Percentiles rank a stretch among this genome's conserved stretches.
Evolutionary conservation across 345 rosid genomes (phyloP).

Genomic region (Syzygium aqueum): DNA sequence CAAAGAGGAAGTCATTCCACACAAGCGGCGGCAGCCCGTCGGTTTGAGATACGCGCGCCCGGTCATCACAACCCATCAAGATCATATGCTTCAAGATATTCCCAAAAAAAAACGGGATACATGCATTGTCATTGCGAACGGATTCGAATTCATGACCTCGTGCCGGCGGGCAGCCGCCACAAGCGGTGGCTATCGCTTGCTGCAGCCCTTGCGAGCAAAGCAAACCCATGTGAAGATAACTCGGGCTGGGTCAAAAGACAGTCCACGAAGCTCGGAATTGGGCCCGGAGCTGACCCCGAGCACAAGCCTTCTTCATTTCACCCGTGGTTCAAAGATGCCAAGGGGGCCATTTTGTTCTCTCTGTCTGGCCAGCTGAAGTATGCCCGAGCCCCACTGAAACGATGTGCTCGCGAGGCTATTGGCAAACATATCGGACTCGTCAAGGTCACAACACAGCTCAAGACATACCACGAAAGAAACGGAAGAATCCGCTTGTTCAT

Average conservation of each 20-base stretch:
- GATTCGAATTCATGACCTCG: background rate
- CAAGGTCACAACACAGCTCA: background rate
- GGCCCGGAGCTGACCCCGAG: background rate
- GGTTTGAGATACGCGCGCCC: background rate
- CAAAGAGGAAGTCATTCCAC: background rate
- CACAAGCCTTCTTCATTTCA: background rate
- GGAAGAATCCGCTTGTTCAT: rapidly evolving
- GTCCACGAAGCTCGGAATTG: background rate
- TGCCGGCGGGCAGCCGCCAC: background rate
- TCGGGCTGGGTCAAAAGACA: background rate
- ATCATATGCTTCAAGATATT: background rate
- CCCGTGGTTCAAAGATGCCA: background rate
- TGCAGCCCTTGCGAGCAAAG: background rate
- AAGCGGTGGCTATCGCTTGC: background rate
- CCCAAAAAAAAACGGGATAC: background rate
- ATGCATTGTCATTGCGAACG: background rate
- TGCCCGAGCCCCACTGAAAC: background rate
- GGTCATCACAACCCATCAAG: background rate
- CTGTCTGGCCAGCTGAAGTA: background rate
- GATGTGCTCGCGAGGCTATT: background rate
- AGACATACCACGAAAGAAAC: background rate
- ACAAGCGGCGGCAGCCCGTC: background rate
- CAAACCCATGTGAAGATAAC: background rate
- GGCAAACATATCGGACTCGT: background rate
- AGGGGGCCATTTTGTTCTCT: background rate